Evolutionary conservation across 1,139 yeast species (phyloP), one percentile per base, ranked within the genome.

Genomic region (Saccharomycopsis hybrid): DNA sequence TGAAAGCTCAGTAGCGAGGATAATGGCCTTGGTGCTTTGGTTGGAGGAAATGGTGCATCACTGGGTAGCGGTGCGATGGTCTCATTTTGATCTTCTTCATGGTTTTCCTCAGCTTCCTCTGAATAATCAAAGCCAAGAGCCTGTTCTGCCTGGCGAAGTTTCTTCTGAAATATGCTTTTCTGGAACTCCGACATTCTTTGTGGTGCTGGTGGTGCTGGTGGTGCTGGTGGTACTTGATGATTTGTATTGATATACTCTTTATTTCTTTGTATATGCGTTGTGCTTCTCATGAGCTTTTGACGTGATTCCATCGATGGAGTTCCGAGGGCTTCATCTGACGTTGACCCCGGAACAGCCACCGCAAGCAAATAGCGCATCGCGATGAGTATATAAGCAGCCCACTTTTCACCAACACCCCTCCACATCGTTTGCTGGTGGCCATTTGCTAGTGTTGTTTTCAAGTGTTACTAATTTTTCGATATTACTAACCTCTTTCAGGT

Each of bases 111-210:
- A 3, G 48, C 49, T 2, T 64, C 70, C 48, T 72, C 76, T 2
- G 63, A 49, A 51, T 64, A 64, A 24, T 65, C 55, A 18, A 72
- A 59, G 0, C 76, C 76, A 25, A 72, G 56, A 0, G 65, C 61
- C 39, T 59, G 54, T 51, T 75, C 80, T 7, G 71, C 71, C 35
- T 65, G 59, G 44, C 65, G 67, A 9, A 75, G 61, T 52, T 65
- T 67, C 54, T 66, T 72, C 42, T 62, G 66, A 46, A 77, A 65
- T 43, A 77, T 58, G 42, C 60, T 59, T 48, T 65, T 69, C 50
- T 74, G 78, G 44, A 74, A 61, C 7, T 71, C 72, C n/a, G 77
- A 71, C 77, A 74, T 73, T 28, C 9, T 46, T 24, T 8, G 3
- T 2, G 4, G 13, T 18, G n/a, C 2, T 2, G n/a, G 37, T 2